Evolutionary conservation across 805 yeast genomes (phyloP).

Genomic region (Candida chauliodis): DNA sequence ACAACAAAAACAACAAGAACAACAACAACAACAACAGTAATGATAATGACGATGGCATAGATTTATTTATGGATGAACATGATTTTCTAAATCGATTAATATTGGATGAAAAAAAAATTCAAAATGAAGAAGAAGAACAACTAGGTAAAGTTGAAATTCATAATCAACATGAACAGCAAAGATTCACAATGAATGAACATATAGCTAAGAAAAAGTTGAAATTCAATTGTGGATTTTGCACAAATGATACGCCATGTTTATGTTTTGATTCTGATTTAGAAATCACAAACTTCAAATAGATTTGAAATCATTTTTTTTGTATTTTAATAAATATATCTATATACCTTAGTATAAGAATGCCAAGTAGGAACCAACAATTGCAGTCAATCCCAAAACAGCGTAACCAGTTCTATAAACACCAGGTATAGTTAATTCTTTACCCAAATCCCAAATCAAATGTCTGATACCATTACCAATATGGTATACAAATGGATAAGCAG

Average conservation of each 20-base stretch:
- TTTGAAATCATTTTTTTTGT: no score
- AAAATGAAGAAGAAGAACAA: slow-evolving; percentile 5
- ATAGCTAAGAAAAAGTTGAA: slow-evolving; percentile 16
- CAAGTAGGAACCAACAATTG: slow-evolving; percentile 55
- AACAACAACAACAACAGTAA: no score
- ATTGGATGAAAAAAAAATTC: slow-evolving; percentile 3
- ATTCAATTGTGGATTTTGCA: slow-evolving; percentile 35
- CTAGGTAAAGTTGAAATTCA: slow-evolving; percentile 10
- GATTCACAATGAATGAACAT: slow-evolving; percentile 8
- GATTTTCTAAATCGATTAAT: slow-evolving; percentile 11
- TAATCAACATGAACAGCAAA: slow-evolving; percentile 1
- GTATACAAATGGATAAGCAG: slow-evolving; percentile 82
- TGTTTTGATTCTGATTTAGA: slow-evolving; percentile 37
- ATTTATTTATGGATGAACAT: slow-evolving; percentile 11
- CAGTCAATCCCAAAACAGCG: slow-evolving; percentile 67
- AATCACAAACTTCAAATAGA: slow-evolving; percentile 9
- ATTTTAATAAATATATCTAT: background rate
- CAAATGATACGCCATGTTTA: slow-evolving; percentile 37
- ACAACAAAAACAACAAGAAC: background rate
- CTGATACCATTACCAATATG: slow-evolving; percentile 86
- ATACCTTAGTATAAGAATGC: slow-evolving; percentile 34
- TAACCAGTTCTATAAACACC: slow-evolving; percentile 95
- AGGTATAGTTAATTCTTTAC: slow-evolving; percentile 70
- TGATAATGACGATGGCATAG: slow-evolving; percentile 8
- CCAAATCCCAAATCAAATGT: slow-evolving; percentile 92